phyloP scores from a whole-genome alignment of 106 monocot species.

The Dendrobium chrysotoxum region DNA sequence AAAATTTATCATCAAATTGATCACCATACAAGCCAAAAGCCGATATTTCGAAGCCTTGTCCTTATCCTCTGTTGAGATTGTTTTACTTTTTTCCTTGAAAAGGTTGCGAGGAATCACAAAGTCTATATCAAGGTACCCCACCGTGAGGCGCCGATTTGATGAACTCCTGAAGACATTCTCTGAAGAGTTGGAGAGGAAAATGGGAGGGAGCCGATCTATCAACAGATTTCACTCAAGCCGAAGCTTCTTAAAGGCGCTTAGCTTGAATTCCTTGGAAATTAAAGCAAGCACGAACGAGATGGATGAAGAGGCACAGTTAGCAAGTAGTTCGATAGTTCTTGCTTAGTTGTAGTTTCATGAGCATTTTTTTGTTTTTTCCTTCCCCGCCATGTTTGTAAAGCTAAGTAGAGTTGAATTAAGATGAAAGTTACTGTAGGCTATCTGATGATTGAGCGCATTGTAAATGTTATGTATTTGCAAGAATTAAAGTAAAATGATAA shows the following conservation, averaged over 20 bases:
- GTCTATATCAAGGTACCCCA: constrained; percentile 88
- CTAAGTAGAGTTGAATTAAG: too few species aligned
- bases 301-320: constrained; percentile 7
- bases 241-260: constrained; percentile 33
- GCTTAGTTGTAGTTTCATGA: background rate
- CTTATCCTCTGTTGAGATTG: background rate
- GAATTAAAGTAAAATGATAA: too few species aligned
- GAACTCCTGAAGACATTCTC: constrained; percentile 52
- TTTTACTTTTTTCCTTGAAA: background rate
- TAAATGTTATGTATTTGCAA: too few species aligned
- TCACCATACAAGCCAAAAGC: background rate
- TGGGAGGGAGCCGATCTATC: constrained; percentile 31
- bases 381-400: background rate
- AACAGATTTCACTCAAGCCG: constrained; percentile 16
- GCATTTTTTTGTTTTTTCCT: background rate
- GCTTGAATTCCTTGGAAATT: constrained; percentile 42
- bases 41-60: too few species aligned
- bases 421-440: too few species aligned
- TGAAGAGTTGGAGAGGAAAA: constrained; percentile 61
- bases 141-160: constrained; percentile 61
- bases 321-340: background rate
- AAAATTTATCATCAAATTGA: background rate
- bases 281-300: constrained; percentile 18
- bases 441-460: too few species aligned
- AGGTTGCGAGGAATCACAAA: constrained; percentile 89